Evolutionary conservation across 495 filamentous ascomycete genomes (phyloP).

Genomic region (Aspergillus mulundensis): DNA sequence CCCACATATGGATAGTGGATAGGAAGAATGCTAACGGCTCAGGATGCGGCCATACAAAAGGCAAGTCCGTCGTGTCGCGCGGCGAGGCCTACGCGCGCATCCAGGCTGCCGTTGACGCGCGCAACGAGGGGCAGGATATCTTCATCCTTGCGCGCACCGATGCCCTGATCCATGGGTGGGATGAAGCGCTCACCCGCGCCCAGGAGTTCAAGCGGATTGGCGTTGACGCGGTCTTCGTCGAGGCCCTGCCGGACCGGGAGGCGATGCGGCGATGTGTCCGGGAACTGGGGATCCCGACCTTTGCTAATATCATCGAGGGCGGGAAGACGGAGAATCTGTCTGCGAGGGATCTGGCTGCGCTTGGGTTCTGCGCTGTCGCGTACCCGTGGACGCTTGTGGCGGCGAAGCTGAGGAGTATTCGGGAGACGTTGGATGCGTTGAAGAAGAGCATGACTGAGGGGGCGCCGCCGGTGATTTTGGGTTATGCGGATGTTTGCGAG

Average conservation of each 20-base stretch:
- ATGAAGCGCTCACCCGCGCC: conserved; percentile 34
- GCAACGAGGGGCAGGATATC: conserved; percentile 38
- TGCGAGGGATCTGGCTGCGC: conserved; percentile 30
- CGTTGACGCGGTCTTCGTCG: conserved; percentile 38
- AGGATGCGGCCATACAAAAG: conserved; percentile 45
- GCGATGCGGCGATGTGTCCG: conserved; percentile 31
- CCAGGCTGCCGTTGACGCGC: conserved; percentile 37
- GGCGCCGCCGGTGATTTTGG: conserved; percentile 32
- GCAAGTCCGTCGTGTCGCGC: conserved; percentile 37
- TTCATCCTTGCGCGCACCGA: conserved; percentile 42
- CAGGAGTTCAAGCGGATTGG: conserved; percentile 35
- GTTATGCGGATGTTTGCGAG: conserved; percentile 35
- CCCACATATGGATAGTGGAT: too few relatives aligned
- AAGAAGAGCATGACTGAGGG: conserved; percentile 30
- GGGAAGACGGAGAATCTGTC: conserved; percentile 36
- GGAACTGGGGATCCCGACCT: conserved; percentile 33
- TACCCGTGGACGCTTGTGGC: conserved; percentile 43
- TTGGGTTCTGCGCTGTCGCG: conserved; percentile 38
- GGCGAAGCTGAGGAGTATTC: conserved; percentile 34
- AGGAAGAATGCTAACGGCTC: background rate
- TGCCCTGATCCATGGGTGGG: conserved; percentile 33
- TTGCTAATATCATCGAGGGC: conserved; percentile 45
- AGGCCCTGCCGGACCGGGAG: conserved; percentile 38
- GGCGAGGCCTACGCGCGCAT: conserved; percentile 40
- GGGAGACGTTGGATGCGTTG: conserved; percentile 34